Evolutionary conservation across 331 rosid species (phyloP), one percentile per base, ranked within the genome.

Genomic region (Phaseolus coccineus): DNA sequence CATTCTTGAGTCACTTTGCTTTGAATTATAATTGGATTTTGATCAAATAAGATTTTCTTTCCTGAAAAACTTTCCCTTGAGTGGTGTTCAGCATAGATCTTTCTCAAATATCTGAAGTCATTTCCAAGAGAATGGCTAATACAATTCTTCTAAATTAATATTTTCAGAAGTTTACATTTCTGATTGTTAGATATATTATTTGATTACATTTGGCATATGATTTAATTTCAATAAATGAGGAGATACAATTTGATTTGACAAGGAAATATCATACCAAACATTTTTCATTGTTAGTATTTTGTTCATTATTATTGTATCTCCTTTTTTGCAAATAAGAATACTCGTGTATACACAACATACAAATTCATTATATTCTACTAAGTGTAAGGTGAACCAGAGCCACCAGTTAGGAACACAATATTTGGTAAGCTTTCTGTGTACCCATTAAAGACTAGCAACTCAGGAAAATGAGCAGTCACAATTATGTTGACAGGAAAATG

Each of bases 121-220:
- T 19, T 30, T 71, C 48, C 37, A 52, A 56, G 33, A 39, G 6
- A 67, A 67, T 27, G 16, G 39, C n/a, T 51, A n/a, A 72, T 63
- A 63, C 33, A 33, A 48, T 71, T 70, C 27, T 44, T 33, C 47
- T 9, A 33, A 15, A 55, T 30, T 44, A 7, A 59, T 33, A 46
- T 58, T 53, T 42, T 78, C 14, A 72, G 52, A 25, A 42, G 35
- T 30, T 59, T 53, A 16, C 25, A 39, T 56, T 73, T 61, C 37
- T 75, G 48, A 30, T 46, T 48, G 42, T 37, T 37, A 37, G 42
- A 6, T 5, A 37, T 37, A 6, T 37, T 37, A 35, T 35, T 35
- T 35, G 40, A 35, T 35, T 35, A 35, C 4, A 6, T 35, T 35
- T 4, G 40, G 40, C 40, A 35, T 35, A 35, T 35, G 40, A 35